Evolutionary conservation across 345 rosid genomes (phyloP), one percentile per base, ranked within the genome.

Genomic region (Murraya koenigii): DNA sequence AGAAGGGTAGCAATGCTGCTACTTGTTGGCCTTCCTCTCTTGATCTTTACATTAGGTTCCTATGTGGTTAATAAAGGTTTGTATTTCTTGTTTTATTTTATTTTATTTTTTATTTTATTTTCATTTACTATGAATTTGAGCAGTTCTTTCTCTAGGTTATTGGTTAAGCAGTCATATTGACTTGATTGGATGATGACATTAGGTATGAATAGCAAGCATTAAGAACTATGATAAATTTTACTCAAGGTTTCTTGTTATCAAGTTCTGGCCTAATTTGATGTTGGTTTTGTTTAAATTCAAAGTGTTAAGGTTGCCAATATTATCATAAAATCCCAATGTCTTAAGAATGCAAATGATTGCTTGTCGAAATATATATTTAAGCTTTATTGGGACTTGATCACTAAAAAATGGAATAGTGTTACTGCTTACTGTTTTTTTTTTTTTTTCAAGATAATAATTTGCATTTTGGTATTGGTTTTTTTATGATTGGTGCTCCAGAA

Each of bases 21-120:
- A 26, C 89, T 91, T 63, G 79, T 86, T 32, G 76, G 78, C 68
- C 88, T 95, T 65, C 88, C 97, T 6, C 86, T 90, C 75, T 71
- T 88, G n/a, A 95, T 95, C 76, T 90, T 95, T 71, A 83, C 89
- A 35, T 83, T 86, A 66, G 98, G 97, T 74, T 88, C 95, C 49
- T 82, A 85, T 80, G 81, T 84, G 33, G 85, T 90, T 78, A 84
- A 84, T 82, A 93, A 84, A 91, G 98, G 97, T 95, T 66, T 41
- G 80, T 78, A 62, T 65, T 70, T 23, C 67, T 6, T 74, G 23
- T 74, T 22, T 8, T 2, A 35, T 59, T 2, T 30, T 35, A 4
- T 2, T 33, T 8, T 1, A n/a, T 32, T 74, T 3, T 15, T 49
- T 9, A 0, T 14, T 62, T 2, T 6, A 19, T 74, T 74, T 22